A percentile compares a stretch with the other conserved stretches of the same genome.
Evolutionary conservation across 1,284 basidiomycete species (phyloP).

Genomic region (Puccinia polysora): DNA sequence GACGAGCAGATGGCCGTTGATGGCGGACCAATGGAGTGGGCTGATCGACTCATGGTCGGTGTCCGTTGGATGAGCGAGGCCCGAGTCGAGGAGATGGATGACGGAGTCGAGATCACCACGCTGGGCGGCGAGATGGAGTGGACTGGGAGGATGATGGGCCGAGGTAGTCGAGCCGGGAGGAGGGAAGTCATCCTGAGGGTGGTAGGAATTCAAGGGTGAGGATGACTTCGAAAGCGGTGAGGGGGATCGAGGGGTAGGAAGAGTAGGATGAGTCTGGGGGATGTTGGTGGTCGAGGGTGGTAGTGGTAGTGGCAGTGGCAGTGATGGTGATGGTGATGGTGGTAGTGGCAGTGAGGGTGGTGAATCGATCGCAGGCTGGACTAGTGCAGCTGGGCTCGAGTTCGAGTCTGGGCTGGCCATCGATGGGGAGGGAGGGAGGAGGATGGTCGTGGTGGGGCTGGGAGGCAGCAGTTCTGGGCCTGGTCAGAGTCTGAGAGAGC

Average conservation of each 20-base stretch:
- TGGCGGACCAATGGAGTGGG: conserved; percentile 93
- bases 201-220: no score
- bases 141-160: background rate
- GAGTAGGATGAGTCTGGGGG: background rate
- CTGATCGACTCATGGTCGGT: conserved; percentile 87
- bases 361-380: no score
- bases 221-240: no score
- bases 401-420: no score
- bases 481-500: no score
- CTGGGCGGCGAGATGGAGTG: conserved; percentile 75
- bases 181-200: no score
- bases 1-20: conserved; percentile 70
- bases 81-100: conserved; percentile 67
- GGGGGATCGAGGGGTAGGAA: no score
- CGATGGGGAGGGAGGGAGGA: no score
- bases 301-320: background rate
- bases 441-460: no score
- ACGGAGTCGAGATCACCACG: conserved; percentile 72
- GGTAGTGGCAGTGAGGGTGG: background rate
- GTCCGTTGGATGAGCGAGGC: conserved; percentile 69
- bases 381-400: no score
- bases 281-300: background rate
- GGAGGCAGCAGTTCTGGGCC: no score
- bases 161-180: no score
- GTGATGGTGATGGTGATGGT: background rate